phyloP scores from a whole-genome alignment of 2,329 filamentous ascomycete genomes.

The Penicillium sp. region DNA sequence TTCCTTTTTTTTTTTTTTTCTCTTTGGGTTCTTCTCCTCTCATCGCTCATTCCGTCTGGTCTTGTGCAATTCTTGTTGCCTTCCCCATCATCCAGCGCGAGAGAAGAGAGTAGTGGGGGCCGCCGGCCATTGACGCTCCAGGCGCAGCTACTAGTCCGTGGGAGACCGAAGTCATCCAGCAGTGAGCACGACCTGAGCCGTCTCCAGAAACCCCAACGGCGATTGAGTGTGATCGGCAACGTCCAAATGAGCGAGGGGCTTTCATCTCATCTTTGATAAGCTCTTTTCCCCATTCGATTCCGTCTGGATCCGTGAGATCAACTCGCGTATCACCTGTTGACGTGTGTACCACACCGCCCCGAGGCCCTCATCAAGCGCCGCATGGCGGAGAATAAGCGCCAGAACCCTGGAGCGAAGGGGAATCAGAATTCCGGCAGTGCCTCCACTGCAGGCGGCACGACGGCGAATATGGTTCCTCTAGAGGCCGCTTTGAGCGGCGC shows the following conservation, averaged over 20 bases:
- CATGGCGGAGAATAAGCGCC: constrained; percentile 57
- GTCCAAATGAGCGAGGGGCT: constrained; percentile 4
- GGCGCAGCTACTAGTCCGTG: too few species aligned
- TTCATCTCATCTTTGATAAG: neutral
- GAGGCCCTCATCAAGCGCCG: constrained; percentile 8
- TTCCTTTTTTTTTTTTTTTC: neutral
- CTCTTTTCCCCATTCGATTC: neutral
- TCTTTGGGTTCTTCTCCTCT: neutral
- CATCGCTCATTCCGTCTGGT: too few species aligned
- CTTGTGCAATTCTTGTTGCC: too few species aligned
- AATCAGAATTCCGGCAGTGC: constrained; percentile 31
- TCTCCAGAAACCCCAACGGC: neutral
- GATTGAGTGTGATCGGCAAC: neutral
- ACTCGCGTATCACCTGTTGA: constrained; percentile 2
- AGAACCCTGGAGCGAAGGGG: constrained; percentile 48
- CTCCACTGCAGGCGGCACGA: constrained; percentile 31
- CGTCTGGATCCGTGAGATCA: neutral
- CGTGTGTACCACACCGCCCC: constrained; percentile 15
- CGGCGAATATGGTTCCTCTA: constrained; percentile 44
- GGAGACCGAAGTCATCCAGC: neutral
- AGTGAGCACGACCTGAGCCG: neutral
- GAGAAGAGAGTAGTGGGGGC: too few species aligned
- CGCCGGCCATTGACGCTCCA: too few species aligned
- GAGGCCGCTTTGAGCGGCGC: constrained; percentile 54
- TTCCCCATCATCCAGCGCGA: too few species aligned